phyloP scores from a whole-genome alignment of 495 filamentous ascomycete species.

The Xylaria scruposa region DNA sequence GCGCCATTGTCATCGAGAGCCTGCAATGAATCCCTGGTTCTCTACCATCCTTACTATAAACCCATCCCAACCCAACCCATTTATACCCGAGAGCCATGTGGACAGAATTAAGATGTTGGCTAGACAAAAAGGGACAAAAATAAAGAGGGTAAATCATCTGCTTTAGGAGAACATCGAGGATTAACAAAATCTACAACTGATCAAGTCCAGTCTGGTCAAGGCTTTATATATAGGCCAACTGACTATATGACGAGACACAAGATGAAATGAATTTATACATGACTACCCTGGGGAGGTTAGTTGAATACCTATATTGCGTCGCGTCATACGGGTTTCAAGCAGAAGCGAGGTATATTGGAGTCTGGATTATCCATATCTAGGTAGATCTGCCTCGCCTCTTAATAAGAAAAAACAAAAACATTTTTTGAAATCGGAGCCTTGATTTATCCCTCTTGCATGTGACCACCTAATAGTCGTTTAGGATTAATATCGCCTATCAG shows the following conservation, averaged over 20 bases:
- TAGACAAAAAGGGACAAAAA: slow-evolving; percentile 13
- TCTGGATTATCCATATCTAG: not conserved
- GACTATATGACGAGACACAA: slow-evolving; percentile 9
- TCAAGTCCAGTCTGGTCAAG: not conserved
- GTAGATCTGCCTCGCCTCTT: not conserved
- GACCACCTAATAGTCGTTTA: not conserved
- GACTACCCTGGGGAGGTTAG: not conserved
- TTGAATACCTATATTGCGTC: not conserved
- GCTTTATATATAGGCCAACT: not conserved
- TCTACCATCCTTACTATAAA: slow-evolving; percentile 21
- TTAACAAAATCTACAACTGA: not conserved
- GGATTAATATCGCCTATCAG: not conserved
- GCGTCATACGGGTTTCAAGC: not conserved
- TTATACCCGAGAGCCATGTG: slow-evolving; percentile 9
- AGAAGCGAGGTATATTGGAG: not conserved
- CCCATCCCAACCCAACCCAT: not conserved
- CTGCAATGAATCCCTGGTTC: slow-evolving; percentile 49
- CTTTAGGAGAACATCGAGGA: not conserved
- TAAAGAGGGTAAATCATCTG: not conserved
- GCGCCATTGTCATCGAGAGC: slow-evolving; percentile 86
- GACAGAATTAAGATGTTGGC: not conserved
- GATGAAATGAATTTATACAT: slow-evolving; percentile 1
- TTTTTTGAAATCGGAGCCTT: not conserved
- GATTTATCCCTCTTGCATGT: not conserved
- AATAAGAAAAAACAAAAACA: not conserved